Evolutionary conservation across 306 rosid genomes (phyloP).

Genomic region (Purshia tridentata): DNA sequence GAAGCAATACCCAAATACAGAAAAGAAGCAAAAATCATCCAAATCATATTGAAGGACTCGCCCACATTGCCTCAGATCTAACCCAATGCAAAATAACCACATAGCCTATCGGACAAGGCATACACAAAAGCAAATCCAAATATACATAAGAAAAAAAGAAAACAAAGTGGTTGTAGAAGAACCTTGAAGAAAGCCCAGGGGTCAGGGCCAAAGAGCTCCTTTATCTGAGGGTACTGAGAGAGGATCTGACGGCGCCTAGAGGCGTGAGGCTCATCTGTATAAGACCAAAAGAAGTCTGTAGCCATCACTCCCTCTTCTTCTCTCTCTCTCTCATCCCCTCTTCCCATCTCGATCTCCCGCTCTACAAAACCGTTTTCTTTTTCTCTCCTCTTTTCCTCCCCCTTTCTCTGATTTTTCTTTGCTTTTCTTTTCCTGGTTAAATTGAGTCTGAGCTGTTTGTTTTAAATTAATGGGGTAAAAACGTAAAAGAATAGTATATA

Average conservation of each 20-base stretch:
- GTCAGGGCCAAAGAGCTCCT: constrained; percentile 85
- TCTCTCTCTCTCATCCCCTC: constrained; percentile 33
- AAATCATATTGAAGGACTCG: neutral
- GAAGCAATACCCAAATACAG: constrained; percentile 6
- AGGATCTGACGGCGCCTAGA: constrained; percentile 90
- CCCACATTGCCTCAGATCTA: constrained; percentile 28
- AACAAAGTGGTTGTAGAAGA: neutral
- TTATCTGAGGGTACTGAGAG: constrained; percentile 84
- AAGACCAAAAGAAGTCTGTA: constrained; percentile 85
- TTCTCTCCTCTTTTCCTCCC: neutral
- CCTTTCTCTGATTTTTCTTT: neutral
- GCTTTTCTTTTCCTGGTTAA: neutral
- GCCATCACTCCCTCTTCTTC: constrained; percentile 61
- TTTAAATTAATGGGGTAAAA: neutral
- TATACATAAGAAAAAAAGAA: neutral
- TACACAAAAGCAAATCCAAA: neutral
- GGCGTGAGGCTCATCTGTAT: constrained; percentile 92
- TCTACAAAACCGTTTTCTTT: constrained; percentile 5
- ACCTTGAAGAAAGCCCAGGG: constrained; percentile 72
- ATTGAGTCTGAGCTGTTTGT: neutral
- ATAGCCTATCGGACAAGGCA: neutral
- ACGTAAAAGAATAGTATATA: neutral
- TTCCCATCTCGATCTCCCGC: constrained; percentile 14
- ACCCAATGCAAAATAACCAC: constrained; percentile 11
- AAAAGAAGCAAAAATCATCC: neutral